These are phyloP conservation scores for Trichoderma aggressivum DNA, from an alignment of 2,329 filamentous ascomycete species.

Conservation along the genomic window DNA sequence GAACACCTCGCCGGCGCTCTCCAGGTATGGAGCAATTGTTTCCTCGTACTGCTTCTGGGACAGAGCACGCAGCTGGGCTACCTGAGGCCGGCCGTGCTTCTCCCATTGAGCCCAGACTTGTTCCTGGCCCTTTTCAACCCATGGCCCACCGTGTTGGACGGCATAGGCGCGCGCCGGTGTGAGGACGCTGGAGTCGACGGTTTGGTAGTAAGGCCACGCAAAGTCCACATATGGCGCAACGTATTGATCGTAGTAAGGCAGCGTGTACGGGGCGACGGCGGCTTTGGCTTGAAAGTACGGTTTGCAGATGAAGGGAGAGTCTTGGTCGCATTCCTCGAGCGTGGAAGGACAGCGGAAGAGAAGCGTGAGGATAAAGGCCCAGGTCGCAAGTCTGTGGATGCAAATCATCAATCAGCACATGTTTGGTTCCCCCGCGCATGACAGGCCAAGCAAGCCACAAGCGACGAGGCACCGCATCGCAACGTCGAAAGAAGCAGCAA, in stretches of 20 bases:
- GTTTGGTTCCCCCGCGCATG: background rate
- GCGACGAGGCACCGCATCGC: conserved; percentile 1
- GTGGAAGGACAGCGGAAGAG: conserved; percentile 78
- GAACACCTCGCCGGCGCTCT: conserved; percentile 54
- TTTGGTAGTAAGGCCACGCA: conserved; percentile 70
- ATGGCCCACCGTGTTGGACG: conserved; percentile 72
- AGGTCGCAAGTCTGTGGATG: conserved; percentile 65
- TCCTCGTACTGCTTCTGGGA: conserved; percentile 66
- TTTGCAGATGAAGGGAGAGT: conserved; percentile 75
- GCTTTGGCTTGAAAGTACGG: conserved; percentile 70
- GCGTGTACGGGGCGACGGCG: conserved; percentile 66
- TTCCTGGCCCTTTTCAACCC: conserved; percentile 63
- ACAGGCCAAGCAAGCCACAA: background rate
- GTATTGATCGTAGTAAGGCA: conserved; percentile 83
- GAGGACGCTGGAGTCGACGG: conserved; percentile 61
- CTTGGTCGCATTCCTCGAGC: conserved; percentile 62
- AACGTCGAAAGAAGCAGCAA: background rate
- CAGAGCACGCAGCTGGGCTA: conserved; percentile 61
- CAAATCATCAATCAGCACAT: conserved; percentile 1
- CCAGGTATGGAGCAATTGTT: conserved; percentile 69
- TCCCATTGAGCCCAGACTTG: conserved; percentile 73
- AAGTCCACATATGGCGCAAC: conserved; percentile 77
- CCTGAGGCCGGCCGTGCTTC: conserved; percentile 69
- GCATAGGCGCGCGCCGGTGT: conserved; percentile 64
- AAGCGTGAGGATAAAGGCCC: conserved; percentile 80